phyloP scores from a whole-genome alignment of 768 basidiomycete species.

The Russula earlei region DNA sequence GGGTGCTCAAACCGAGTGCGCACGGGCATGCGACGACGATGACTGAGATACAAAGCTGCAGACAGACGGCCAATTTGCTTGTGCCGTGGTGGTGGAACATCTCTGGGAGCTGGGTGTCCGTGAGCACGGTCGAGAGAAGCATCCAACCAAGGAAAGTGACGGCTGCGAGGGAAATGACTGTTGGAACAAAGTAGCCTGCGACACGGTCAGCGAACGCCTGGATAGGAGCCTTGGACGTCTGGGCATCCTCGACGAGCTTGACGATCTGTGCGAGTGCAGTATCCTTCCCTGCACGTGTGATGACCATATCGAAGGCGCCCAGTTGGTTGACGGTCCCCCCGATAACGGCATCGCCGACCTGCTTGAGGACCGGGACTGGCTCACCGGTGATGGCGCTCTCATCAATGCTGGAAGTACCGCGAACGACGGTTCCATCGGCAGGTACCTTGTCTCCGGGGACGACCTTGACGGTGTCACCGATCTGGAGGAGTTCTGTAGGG shows the following conservation, averaged over 20 bases:
- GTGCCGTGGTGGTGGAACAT: constrained; percentile 83
- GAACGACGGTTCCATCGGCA: constrained; percentile 85
- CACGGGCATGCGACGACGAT: constrained; percentile 98
- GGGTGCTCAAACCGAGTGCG: constrained; percentile 90
- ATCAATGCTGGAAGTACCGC: constrained; percentile 82
- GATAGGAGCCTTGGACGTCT: constrained; percentile 96
- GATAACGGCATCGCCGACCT: constrained; percentile 76
- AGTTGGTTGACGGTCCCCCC: constrained; percentile 96
- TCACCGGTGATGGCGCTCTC: constrained; percentile 97
- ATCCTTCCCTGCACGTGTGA: constrained; percentile 92
- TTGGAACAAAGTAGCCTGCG: constrained; percentile 91
- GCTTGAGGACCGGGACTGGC: constrained; percentile 80
- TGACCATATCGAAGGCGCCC: constrained; percentile 94
- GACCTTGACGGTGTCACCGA: constrained; percentile 86
- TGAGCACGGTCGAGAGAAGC: constrained; percentile 50
- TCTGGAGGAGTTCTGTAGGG: constrained; percentile 88
- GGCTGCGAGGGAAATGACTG: constrained; percentile 73
- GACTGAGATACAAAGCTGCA: constrained; percentile 96
- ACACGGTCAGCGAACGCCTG: constrained; percentile 93
- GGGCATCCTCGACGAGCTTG: constrained; percentile 92
- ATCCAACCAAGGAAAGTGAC: constrained; percentile 84
- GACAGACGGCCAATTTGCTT: constrained; percentile 79
- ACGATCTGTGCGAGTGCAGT: constrained; percentile 96
- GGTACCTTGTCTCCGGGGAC: constrained; percentile 96
- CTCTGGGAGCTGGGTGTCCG: constrained; percentile 53